phyloP scores from a whole-genome alignment of 2,329 filamentous ascomycete species.

The Orbilia brochopaga region DNA sequence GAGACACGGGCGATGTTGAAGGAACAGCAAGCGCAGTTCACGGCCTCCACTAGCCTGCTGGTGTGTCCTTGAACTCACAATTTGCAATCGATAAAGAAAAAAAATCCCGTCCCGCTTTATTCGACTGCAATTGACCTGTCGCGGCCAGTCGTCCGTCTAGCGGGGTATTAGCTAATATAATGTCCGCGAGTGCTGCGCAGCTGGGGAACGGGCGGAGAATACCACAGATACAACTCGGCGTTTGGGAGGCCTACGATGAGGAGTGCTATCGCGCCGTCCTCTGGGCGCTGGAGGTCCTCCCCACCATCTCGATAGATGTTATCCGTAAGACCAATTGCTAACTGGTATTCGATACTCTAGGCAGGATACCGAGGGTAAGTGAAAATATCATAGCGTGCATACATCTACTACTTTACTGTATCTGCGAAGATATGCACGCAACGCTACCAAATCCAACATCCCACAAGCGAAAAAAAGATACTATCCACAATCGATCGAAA shows the following conservation, averaged over 20 bases:
- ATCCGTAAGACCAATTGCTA: background rate
- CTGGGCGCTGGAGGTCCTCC: slow-evolving; percentile 63
- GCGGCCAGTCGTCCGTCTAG: too few relatives aligned
- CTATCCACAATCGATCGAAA: too few relatives aligned
- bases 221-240: slow-evolving; percentile 74
- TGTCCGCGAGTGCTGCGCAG: slow-evolving; percentile 55
- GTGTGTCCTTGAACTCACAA: slow-evolving; percentile 8
- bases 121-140: background rate
- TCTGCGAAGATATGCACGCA: too few relatives aligned
- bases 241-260: slow-evolving; percentile 71
- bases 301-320: slow-evolving; percentile 53
- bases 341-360: slow-evolving; percentile 6
- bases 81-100: background rate
- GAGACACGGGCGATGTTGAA: slow-evolving; percentile 22
- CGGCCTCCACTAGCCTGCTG: slow-evolving; percentile 29
- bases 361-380: slow-evolving; percentile 50
- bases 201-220: slow-evolving; percentile 71
- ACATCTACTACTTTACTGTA: too few relatives aligned
- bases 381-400: background rate
- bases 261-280: slow-evolving; percentile 67
- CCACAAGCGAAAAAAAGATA: too few relatives aligned
- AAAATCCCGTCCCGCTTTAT: background rate
- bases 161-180: too few relatives aligned
- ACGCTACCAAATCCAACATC: background rate
- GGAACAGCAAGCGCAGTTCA: too few relatives aligned